Evolutionary conservation across 176 grass and related monocot species (phyloP).

Genomic region (Urochloa ruziziensis): DNA sequence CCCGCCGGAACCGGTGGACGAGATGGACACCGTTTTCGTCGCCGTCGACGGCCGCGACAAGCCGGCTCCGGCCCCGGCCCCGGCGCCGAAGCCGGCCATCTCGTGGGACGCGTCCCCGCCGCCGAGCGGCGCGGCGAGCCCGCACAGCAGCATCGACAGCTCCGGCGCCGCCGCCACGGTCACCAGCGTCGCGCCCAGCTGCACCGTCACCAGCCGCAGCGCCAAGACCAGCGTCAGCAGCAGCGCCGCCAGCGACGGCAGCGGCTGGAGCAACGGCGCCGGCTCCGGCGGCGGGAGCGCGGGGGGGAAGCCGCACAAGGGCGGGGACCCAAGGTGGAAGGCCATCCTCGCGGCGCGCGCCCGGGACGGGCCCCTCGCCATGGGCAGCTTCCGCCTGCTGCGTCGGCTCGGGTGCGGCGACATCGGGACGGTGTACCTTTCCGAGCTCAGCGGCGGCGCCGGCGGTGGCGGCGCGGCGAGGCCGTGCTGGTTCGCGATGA

Average conservation of each 20-base stretch:
- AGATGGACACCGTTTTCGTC: slow-evolving; percentile 41
- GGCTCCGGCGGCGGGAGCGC: neutral
- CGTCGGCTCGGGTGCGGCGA: slow-evolving; percentile 61
- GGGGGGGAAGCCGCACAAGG: slow-evolving; percentile 49
- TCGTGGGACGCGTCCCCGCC: slow-evolving; percentile 50
- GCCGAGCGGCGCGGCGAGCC: slow-evolving; percentile 44
- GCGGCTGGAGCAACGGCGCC: slow-evolving; percentile 36
- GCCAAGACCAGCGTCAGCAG: slow-evolving; percentile 67
- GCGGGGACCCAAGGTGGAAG: slow-evolving; percentile 57
- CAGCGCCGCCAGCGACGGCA: slow-evolving; percentile 50
- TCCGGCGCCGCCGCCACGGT: slow-evolving; percentile 41
- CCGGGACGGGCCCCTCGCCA: slow-evolving; percentile 40
- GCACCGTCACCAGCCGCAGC: slow-evolving; percentile 48
- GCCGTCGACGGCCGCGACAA: slow-evolving; percentile 32
- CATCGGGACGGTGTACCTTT: slow-evolving; percentile 63
- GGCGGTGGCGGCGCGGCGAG: neutral
- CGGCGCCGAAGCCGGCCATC: slow-evolving; percentile 28
- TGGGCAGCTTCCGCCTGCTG: slow-evolving; percentile 57
- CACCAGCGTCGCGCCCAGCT: slow-evolving; percentile 47
- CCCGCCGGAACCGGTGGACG: slow-evolving; percentile 59
- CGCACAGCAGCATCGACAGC: slow-evolving; percentile 66
- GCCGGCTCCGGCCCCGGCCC: neutral
- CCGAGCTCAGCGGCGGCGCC: slow-evolving; percentile 36
- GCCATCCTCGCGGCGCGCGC: slow-evolving; percentile 38
- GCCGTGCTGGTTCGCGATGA: slow-evolving; percentile 59